Percentiles rank a stretch among this genome's conserved stretches.
Evolutionary conservation across 495 filamentous ascomycete species (phyloP).

Genomic region (Neurospora sp.): DNA sequence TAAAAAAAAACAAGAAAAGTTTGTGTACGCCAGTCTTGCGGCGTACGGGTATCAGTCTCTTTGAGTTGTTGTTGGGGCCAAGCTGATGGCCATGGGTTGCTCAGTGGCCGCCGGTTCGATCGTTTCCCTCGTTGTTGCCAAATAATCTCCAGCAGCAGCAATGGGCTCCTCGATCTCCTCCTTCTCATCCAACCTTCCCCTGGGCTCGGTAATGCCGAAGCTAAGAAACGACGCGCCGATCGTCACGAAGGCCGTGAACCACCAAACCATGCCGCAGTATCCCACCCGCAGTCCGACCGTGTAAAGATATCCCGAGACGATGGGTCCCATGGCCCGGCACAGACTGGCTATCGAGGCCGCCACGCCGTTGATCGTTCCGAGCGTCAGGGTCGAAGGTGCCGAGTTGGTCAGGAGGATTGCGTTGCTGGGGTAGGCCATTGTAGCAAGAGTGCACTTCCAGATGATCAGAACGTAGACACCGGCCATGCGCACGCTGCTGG

Average conservation of each 20-base stretch:
- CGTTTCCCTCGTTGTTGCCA: not conserved
- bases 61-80: not conserved
- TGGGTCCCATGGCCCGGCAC: slow-evolving; percentile 77
- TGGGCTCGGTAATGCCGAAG: slow-evolving; percentile 37
- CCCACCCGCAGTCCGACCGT: slow-evolving; percentile 66
- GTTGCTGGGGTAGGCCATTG: slow-evolving; percentile 77
- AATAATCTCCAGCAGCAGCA: not conserved
- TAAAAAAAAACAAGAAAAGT: not conserved
- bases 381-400: slow-evolving; percentile 64
- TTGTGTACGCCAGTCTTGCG: not conserved
- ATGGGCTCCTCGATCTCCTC: slow-evolving; percentile 8
- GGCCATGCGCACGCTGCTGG: slow-evolving; percentile 53
- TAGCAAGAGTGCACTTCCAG: slow-evolving; percentile 80
- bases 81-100: not conserved
- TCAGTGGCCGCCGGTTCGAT: not conserved
- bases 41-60: not conserved
- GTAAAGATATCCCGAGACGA: slow-evolving; percentile 77
- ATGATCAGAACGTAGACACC: slow-evolving; percentile 67
- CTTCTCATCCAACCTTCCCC: slow-evolving; percentile 28
- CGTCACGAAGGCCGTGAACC: slow-evolving; percentile 71
- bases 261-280: slow-evolving; percentile 84
- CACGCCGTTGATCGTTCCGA: slow-evolving; percentile 88
- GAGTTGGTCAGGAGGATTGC: slow-evolving; percentile 79
- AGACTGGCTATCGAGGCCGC: slow-evolving; percentile 84
- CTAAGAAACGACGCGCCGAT: slow-evolving; percentile 53